Evolutionary conservation across 2,329 filamentous ascomycete species (phyloP).

Genomic region (Xylariaceae sp.): DNA sequence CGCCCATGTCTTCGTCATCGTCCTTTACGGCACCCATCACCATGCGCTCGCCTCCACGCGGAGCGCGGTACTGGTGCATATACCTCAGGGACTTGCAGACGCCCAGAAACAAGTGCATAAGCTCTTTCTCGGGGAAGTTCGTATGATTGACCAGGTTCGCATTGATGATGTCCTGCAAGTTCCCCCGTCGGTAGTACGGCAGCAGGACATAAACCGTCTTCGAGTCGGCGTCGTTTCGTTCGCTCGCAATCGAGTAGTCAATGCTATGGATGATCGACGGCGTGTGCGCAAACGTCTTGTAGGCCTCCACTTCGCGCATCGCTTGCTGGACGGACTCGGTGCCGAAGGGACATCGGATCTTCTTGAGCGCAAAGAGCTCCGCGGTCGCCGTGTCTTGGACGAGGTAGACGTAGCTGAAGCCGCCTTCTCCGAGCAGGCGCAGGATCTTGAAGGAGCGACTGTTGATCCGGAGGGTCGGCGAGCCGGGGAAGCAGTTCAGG

Average conservation of each 20-base stretch:
- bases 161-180: constrained; percentile 97
- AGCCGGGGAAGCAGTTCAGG: constrained; percentile 92
- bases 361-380: constrained; percentile 90
- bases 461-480: constrained; percentile 93
- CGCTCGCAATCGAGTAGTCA: constrained; percentile 49
- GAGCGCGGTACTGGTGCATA: constrained; percentile 82
- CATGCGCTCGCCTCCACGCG: constrained; percentile 44
- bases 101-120: constrained; percentile 88
- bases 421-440: constrained; percentile 90
- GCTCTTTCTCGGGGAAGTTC: constrained; percentile 75
- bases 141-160: constrained; percentile 96
- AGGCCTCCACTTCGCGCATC: constrained; percentile 95
- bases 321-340: constrained; percentile 92
- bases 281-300: constrained; percentile 77
- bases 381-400: constrained; percentile 84
- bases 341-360: constrained; percentile 97
- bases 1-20: constrained; percentile 38
- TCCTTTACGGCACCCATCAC: constrained; percentile 42
- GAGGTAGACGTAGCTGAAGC: constrained; percentile 98
- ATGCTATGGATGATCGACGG: constrained; percentile 61
- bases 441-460: constrained; percentile 92
- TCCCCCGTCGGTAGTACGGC: constrained; percentile 91
- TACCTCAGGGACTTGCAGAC: constrained; percentile 81
- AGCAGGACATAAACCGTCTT: constrained; percentile 97
- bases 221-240: constrained; percentile 55